A percentile compares a stretch with the other conserved stretches of the same genome.
Conservation (phyloP, 1,139 yeast species). For the Zygoascus sp. region DNA sequence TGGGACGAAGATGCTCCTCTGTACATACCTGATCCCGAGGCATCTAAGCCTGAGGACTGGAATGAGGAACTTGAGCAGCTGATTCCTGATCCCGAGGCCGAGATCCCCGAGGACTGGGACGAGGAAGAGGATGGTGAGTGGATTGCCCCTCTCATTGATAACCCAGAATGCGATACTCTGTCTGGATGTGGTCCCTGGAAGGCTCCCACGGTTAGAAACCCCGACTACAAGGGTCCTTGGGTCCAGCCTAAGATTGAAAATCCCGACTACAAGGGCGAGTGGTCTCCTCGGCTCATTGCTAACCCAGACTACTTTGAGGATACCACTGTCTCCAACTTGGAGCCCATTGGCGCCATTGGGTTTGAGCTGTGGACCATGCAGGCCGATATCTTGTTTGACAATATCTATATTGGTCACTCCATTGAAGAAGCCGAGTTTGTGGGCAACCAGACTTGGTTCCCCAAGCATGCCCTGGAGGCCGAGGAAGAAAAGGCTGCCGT, state of each 20-base stretch:
- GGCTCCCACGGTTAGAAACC: constrained; percentile 62
- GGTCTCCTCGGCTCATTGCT: constrained; percentile 63
- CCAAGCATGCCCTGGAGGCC: constrained; percentile 57
- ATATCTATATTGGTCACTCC: constrained; percentile 80
- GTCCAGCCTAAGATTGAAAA: constrained; percentile 58
- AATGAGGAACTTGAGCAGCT: constrained; percentile 55
- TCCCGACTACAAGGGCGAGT: constrained; percentile 73
- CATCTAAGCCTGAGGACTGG: constrained; percentile 73
- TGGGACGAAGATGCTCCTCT: constrained; percentile 70
- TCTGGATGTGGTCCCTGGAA: constrained; percentile 77
- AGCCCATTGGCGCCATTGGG: constrained; percentile 74
- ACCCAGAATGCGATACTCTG: constrained; percentile 60
- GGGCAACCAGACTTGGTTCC: constrained; percentile 69
- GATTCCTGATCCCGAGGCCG: constrained; percentile 62
- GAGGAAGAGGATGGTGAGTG: constrained; percentile 86
- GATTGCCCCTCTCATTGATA: constrained; percentile 61
- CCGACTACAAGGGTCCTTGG: constrained; percentile 77
- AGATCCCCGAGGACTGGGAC: constrained; percentile 73
- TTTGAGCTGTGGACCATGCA: constrained; percentile 92
- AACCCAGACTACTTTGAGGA: constrained; percentile 71
- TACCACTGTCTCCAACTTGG: constrained; percentile 53
- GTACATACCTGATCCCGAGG: constrained; percentile 60
- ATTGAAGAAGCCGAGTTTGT: constrained; percentile 73
- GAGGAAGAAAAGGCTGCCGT: constrained; percentile 34
- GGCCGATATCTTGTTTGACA: constrained; percentile 66